Evolutionary conservation across 2,329 filamentous ascomycete species (phyloP), one percentile per base, ranked within the genome.

Genomic region (Xylariaceae sp.): DNA sequence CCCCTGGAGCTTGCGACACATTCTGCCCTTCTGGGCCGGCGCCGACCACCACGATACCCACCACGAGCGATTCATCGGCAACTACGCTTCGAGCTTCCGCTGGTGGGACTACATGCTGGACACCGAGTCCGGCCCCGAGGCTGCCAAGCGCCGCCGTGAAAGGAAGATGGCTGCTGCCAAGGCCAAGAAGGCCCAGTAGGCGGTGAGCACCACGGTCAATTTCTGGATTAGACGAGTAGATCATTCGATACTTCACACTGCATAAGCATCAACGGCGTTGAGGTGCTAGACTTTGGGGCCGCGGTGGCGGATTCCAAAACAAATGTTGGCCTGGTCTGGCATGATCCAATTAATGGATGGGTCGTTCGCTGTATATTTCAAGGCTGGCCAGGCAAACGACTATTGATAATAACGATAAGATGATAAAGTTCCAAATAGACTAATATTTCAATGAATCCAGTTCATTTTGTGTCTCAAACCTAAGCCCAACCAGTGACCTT

Each of bases 21-120:
- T 97, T 79, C 77, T 99, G 47, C 94, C 94, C 34, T 92, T 99
- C 83, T 99, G 94, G 94, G 93, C 93, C 50, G 94, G 94, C 57
- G 94, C 94, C 50, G 86, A 96, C 64, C 93, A 97, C 76, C 94
- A 99, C 76, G 94, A 99, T 68, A 78, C 91, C 42, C 94, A 99
- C 76, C 94, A 99, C 76, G 94, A 99, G 79, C 90, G 91, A 70
- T 99, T 99, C 76, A 91, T 99, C 59, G 94, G 94, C 64, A 99
- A 99, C 79, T 99, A 97, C 71, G 80, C 93, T 47, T 96, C 91
- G 69, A 96, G 90, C 79, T 99, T 99, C 84, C 84, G 93, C 72
- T 99, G 94, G 94, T 99, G 94, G 94, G 94, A 99, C 76, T 96
- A 88, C 71, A 71, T 86, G 63, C 81, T 97, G 61, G 92, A 97